Evolutionary conservation across 2,329 filamentous ascomycete species (phyloP), one percentile per base, ranked within the genome.

Genomic region (Stagonosporopsis tanaceti): DNA sequence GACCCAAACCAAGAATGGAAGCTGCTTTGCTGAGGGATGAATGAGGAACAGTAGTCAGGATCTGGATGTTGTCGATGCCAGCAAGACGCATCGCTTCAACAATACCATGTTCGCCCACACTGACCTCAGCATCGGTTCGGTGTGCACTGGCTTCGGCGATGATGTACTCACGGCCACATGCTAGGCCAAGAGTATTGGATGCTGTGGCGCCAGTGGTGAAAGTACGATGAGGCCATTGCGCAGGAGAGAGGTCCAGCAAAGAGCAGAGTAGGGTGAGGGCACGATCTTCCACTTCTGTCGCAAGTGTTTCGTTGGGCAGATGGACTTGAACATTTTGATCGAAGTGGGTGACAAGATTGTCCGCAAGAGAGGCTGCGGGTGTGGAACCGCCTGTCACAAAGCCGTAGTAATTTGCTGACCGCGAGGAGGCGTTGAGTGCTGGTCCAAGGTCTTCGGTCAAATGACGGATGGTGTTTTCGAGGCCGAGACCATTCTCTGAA

Each of bases 251-350:
- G 1, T 80, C 76, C 20, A 97, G 78, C 2, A 97, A 75, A 37
- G 89, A 83, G 45, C 86, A 79, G 4, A 97, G 77, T 80, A 96
- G 86, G 17, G 80, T 77, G 50, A 97, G 77, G 0, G 93, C 87
- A 14, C 83, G 81, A 61, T 89, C 87, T 75, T 97, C 93, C 9
- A 97, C 84, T 24, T 87, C 85, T 0, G 92, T 96, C 20, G 87
- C 85, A 28, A 93, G 83, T 0, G 87, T 90, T 74, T 97, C 90
- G 20, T 81, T 79, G 0, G 92, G 89, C 1, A 97, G 80, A 73
- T 97, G 93, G 0, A 96, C 91, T 56, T 89, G 85, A 4, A 93
- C 88, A 74, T 93, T 97, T 73, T 96, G 92, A 72, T 97, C 93
- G 59, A 89, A 85, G 8, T 86, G 84, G 5, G 88, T 88, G 59